Base-by-base conservation (phyloP, 164 flowering plant species). In the Taxillus chinensis region DNA sequence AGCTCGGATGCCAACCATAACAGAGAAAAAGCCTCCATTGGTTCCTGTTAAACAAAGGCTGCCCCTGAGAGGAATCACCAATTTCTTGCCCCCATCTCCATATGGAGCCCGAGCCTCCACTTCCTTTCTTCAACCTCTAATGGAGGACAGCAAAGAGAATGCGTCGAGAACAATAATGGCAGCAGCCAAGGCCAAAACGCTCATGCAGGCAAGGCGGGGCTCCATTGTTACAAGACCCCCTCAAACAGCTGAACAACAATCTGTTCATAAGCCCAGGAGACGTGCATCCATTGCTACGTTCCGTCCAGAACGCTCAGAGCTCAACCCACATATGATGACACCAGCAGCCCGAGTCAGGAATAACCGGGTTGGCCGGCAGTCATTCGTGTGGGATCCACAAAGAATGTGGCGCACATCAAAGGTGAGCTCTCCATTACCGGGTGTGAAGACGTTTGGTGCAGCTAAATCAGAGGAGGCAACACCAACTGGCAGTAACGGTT, bases 1-100 rank as follows among this genome's bases (percentile, higher is more conserved):
- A 63, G 71, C 65, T 15, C 80, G 68, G 42, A 82, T 46, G 48
- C 68, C 60, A 3, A 12, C 15, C 7, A 65, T 12, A 39, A 55
- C 71, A 52, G 84, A 83, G 71, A 86, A 70, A 62, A 89, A 76
- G 63, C 93, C 96, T n/a, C 98, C 98, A 7, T 40, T 85, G 45
- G 78, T 65, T 67, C 88, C 93, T 45, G 62, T 86, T 48, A 84
- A 69, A 57, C 17, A 45, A 50, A 81, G 96, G 70, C 59, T 73
- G 72, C 98, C 98, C 16, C 71, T 89, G 52, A 62, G 87, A 68
- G 74, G 79, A 77, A 76, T 91, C 64, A 67, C 78, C 62, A 91
- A 89, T 59, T 59, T 81, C 57, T 38, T 80, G 61, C 90, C 92
- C 5, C 77, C 75, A 41, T 70, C 76, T 48, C 70, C 89, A 46